Conservation (phyloP, 2,329 filamentous ascomycete genomes). For the Myriosclerotinia scirpicola region DNA sequence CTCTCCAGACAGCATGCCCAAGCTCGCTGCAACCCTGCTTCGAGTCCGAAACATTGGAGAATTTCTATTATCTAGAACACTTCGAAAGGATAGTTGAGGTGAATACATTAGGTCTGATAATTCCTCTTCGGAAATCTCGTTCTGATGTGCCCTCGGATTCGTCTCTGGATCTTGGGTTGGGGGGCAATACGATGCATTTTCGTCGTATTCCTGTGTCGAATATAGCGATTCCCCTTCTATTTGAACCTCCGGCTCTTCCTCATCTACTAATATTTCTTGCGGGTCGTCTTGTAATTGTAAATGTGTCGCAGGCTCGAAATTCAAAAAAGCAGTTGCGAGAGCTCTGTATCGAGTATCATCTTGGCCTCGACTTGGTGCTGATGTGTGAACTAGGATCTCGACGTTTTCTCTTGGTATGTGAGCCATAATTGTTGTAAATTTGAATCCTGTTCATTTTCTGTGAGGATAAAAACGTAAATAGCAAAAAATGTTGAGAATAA, state of each 20-base stretch:
- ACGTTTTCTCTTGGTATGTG: constrained; percentile 32
- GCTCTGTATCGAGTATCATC: constrained; percentile 40
- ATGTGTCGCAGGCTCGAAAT: constrained; percentile 33
- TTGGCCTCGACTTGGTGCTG: constrained; percentile 38
- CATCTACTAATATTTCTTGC: not conserved
- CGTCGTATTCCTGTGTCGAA: constrained; percentile 31
- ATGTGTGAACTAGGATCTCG: constrained; percentile 40
- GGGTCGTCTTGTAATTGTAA: constrained; percentile 23
- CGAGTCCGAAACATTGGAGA: constrained; percentile 35
- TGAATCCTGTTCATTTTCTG: constrained; percentile 4
- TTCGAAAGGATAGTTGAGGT: constrained; percentile 36
- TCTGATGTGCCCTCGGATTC: not conserved
- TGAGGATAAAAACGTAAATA: not conserved
- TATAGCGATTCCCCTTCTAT: constrained; percentile 32
- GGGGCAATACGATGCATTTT: constrained; percentile 32
- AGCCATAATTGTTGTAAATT: constrained; percentile 27
- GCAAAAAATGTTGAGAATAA: too few species aligned
- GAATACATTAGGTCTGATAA: constrained; percentile 24
- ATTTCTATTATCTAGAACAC: constrained; percentile 36
- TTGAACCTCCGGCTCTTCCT: constrained; percentile 36
- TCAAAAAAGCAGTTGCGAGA: constrained; percentile 38
- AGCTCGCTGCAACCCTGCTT: not conserved
- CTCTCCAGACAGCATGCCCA: not conserved
- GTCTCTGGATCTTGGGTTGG: constrained; percentile 18
- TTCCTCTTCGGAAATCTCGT: constrained; percentile 1